A percentile compares a stretch with the other conserved stretches of the same genome.
phyloP scores from a whole-genome alignment of 352 stramenopile genomes.

The Pythium brassicae region DNA sequence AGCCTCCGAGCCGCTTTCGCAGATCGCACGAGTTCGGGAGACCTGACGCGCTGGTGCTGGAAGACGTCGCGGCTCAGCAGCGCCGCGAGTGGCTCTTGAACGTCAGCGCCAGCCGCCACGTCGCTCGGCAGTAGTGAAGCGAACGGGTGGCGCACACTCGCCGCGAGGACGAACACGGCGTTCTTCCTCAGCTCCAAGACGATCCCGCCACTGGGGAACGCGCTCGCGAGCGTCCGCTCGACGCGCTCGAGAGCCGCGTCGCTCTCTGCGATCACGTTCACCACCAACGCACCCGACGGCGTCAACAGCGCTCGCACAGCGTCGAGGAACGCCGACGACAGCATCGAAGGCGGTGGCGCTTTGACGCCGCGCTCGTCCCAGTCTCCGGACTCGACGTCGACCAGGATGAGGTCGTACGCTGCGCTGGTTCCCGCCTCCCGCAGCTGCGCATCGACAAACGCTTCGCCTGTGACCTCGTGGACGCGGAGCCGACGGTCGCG shows the following conservation, averaged over 20 bases:
- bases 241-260: slow-evolving; percentile 21
- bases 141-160: slow-evolving; percentile 17
- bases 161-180: slow-evolving; percentile 21
- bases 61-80: slow-evolving; percentile 5
- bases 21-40: slow-evolving; percentile 10
- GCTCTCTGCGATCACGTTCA: slow-evolving; percentile 61
- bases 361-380: slow-evolving; percentile 22
- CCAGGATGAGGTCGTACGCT: slow-evolving; percentile 37
- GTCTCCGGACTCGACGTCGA: slow-evolving; percentile 66
- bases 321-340: slow-evolving; percentile 31
- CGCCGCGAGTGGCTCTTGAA: not conserved
- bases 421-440: not conserved
- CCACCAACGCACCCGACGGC: slow-evolving; percentile 29
- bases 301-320: slow-evolving; percentile 22
- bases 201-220: slow-evolving; percentile 26
- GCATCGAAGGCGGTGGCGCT: slow-evolving; percentile 39
- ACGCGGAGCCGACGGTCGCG: slow-evolving; percentile 23
- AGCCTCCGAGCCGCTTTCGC: not conserved
- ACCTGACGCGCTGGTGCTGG: slow-evolving; percentile 2
- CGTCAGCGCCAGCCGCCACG: not conserved
- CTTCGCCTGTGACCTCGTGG: slow-evolving; percentile 37
- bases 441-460: slow-evolving; percentile 27
- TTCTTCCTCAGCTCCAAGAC: slow-evolving; percentile 32
- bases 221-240: slow-evolving; percentile 18
- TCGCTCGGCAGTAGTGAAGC: not conserved